Evolutionary conservation across 352 stramenopile species (phyloP).

Genomic region (Globisporangium paddicum): DNA sequence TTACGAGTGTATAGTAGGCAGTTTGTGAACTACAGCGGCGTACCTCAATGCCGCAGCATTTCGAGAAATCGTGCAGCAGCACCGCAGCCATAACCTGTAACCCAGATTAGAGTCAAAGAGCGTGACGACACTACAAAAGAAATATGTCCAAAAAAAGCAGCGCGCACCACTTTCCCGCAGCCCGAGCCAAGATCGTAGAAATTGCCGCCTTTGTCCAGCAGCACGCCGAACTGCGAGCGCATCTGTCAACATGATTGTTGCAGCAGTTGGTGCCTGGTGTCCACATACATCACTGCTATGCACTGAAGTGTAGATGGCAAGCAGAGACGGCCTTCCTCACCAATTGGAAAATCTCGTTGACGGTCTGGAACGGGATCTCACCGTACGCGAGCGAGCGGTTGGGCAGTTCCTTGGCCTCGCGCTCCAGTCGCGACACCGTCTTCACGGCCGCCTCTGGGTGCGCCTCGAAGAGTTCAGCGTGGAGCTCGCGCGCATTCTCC

Average conservation of each 20-base stretch:
- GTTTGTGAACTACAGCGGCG: neutral
- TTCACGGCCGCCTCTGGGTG: constrained; percentile 46
- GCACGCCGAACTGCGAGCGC: constrained; percentile 47
- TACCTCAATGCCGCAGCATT: constrained; percentile 63
- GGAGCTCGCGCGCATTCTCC: constrained; percentile 30
- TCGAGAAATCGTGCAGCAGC: constrained; percentile 60
- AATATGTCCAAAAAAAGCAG: neutral
- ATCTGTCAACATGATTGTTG: constrained; percentile 38
- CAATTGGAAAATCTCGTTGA: constrained; percentile 54
- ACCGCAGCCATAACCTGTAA: constrained; percentile 46
- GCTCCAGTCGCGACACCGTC: constrained; percentile 55
- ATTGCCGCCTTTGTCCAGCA: constrained; percentile 56
- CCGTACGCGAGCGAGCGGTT: constrained; percentile 65
- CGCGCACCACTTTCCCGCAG: constrained; percentile 64
- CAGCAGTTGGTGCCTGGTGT: no score
- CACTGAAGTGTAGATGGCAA: neutral
- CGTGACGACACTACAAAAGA: neutral
- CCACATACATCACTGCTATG: no score
- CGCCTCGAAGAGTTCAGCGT: constrained; percentile 45
- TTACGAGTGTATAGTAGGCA: neutral
- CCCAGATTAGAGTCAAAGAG: no score
- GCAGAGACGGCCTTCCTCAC: no score
- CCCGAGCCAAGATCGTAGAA: constrained; percentile 72
- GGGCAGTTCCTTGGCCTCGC: constrained; percentile 55
- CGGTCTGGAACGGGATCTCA: constrained; percentile 55